Evolutionary conservation across 495 filamentous ascomycete species (phyloP).

Genomic region (Penicillium desertorum): DNA sequence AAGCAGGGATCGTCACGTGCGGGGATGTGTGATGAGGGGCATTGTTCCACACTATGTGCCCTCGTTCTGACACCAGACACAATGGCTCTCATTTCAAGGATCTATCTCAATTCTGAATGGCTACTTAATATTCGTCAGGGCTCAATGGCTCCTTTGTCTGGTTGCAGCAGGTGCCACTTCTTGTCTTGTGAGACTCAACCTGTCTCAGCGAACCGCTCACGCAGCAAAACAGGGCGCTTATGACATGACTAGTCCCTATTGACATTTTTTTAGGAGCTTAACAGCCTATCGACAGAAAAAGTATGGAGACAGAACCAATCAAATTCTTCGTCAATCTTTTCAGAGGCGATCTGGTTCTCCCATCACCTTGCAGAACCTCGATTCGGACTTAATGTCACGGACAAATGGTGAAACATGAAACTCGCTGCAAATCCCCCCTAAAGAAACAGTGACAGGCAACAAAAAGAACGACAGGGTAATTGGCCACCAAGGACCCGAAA

Average conservation of each 20-base stretch:
- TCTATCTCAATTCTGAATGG: constrained; percentile 13
- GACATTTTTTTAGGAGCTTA: constrained; percentile 32
- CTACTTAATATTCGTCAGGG: constrained; percentile 2
- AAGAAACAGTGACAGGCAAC: constrained; percentile 21
- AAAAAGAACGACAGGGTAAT: constrained; percentile 19
- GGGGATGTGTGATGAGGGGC: constrained; percentile 22
- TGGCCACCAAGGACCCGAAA: constrained; percentile 26
- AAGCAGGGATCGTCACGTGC: constrained; percentile 22
- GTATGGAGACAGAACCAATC: constrained; percentile 22
- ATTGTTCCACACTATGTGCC: constrained; percentile 13
- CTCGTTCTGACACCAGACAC: constrained; percentile 6
- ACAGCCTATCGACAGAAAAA: constrained; percentile 24
- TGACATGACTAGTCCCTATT: constrained; percentile 35
- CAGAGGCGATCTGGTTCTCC: constrained; percentile 25
- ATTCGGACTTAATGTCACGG: constrained; percentile 35
- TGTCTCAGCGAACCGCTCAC: constrained; percentile 37
- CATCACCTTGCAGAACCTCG: constrained; percentile 36
- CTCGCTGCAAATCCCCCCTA: constrained; percentile 24
- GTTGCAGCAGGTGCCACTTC: constrained; percentile 16
- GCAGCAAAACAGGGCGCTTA: constrained; percentile 38
- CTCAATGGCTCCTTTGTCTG: constrained; percentile 8
- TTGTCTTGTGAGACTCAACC: constrained; percentile 22
- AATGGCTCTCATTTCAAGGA: constrained; percentile 3
- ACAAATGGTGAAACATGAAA: constrained; percentile 39
- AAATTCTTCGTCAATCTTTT: constrained; percentile 21